Conservation (phyloP, 805 yeast genomes). For the Yarrowia porcina region DNA sequence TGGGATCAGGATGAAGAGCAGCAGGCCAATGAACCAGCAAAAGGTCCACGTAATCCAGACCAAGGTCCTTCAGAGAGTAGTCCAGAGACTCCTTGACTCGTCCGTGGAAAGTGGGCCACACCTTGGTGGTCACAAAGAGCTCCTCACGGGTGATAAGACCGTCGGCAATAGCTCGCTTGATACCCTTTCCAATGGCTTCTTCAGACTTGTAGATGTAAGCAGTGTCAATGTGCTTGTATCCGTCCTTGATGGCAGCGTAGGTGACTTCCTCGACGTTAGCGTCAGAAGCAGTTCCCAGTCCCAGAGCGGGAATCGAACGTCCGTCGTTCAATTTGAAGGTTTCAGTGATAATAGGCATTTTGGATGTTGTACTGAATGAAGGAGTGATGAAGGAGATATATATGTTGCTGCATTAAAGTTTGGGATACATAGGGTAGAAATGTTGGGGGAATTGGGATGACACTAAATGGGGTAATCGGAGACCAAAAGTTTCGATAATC, state of each 20-base stretch:
- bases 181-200: conserved; percentile 55
- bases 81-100: conserved; percentile 53
- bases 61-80: conserved; percentile 57
- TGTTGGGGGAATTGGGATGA: not conserved
- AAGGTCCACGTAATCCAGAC: conserved; percentile 73
- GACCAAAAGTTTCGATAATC: not conserved
- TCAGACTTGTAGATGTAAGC: conserved; percentile 70
- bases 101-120: conserved; percentile 42
- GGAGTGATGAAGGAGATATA: no score
- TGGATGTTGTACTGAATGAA: not conserved
- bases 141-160: conserved; percentile 60
- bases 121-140: conserved; percentile 67
- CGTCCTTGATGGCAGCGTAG: conserved; percentile 50
- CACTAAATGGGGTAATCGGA: not conserved
- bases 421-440: not conserved
- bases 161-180: conserved; percentile 33
- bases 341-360: conserved; percentile 13
- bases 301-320: conserved; percentile 58
- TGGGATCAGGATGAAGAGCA: conserved; percentile 42
- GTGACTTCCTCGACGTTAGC: conserved; percentile 47
- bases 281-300: conserved; percentile 66
- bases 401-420: not conserved
- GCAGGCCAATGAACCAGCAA: conserved; percentile 84
- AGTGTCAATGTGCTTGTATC: conserved; percentile 76
- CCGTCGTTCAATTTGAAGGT: conserved; percentile 51